These are phyloP conservation scores for Anisodus tanguticus DNA, from an alignment of 257 asterid species.

Conservation along the genomic window DNA sequence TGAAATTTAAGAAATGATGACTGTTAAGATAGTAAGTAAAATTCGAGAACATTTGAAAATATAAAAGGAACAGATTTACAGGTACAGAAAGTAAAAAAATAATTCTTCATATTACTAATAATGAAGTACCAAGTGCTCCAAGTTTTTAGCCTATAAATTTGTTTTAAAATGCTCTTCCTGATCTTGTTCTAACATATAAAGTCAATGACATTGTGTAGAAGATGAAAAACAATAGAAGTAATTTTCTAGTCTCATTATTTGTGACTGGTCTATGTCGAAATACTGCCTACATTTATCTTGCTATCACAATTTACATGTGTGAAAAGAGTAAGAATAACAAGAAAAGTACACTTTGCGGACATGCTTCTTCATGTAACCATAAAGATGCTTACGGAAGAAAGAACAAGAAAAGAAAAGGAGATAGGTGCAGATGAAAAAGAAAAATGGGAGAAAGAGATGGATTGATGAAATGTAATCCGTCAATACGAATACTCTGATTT, in stretches of 20 bases:
- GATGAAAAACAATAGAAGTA: too few species aligned
- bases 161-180: neutral
- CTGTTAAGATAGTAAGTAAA: neutral
- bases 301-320: neutral
- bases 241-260: neutral
- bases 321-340: neutral
- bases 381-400: neutral
- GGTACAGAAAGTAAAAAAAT: neutral
- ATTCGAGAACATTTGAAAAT: neutral
- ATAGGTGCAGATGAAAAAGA: neutral
- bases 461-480: neutral
- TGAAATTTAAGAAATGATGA: neutral
- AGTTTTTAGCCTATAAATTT: neutral
- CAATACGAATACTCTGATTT: neutral
- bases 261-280: neutral
- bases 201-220: neutral
- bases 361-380: neutral
- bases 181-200: neutral
- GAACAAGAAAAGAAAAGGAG: neutral
- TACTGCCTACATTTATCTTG: neutral
- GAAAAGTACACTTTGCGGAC: neutral
- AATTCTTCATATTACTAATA: neutral
- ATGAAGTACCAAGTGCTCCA: neutral
- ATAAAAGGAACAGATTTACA: neutral
- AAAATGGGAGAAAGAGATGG: slow-evolving; percentile 20